Evolutionary conservation across 768 basidiomycete species (phyloP), one percentile per base, ranked within the genome.

Genomic region (Mycena pura): DNA sequence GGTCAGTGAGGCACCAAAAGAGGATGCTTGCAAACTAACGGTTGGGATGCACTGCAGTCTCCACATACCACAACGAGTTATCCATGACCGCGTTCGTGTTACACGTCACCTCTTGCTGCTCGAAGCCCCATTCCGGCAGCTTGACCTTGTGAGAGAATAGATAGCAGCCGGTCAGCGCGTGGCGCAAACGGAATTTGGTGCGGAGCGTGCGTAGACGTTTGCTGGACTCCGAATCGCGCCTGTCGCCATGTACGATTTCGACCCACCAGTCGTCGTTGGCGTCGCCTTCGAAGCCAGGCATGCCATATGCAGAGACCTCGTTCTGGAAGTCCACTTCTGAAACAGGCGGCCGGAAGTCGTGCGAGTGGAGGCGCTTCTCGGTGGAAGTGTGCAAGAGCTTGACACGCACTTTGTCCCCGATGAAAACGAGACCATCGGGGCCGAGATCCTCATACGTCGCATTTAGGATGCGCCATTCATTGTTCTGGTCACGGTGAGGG

Each of bases 241-340:
- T 85, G 70, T 84, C 82, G 0, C 88, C 89, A 39, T 81, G 79
- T 22, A 90, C 88, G 40, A 99, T 92, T 74, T 97, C 95, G 52
- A 99, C 82, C 56, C 88, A 77, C 89, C 92, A 95, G 69, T 98
- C 93, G 69, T 99, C 96, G 71, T 98, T 99, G 43, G 88, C 84
- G 69, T 98, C 96, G 14, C 96, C 96, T 0, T 74, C 77, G 72
- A 91, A 98, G 0, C 90, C 92, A 0, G 88, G 77, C 81, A 92
- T 87, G 2, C 97, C 97, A 70, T 99, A 99, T 0, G 82, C 94
- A 2, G 95, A 96, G 1, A 99, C 95, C 73, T 99, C 97, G 70
- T 99, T 96, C 79, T 99, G 97, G 80, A 98, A 99, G 69, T 99
- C 97, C 44, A 98, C 96, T 44, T 99, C 97, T 29, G 92, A 94